Percentiles rank a stretch among this genome's conserved stretches.
These are phyloP conservation scores for Pleoardoris graminearum DNA, from an alignment of 2,329 filamentous ascomycete genomes.

Conservation along the genomic window DNA sequence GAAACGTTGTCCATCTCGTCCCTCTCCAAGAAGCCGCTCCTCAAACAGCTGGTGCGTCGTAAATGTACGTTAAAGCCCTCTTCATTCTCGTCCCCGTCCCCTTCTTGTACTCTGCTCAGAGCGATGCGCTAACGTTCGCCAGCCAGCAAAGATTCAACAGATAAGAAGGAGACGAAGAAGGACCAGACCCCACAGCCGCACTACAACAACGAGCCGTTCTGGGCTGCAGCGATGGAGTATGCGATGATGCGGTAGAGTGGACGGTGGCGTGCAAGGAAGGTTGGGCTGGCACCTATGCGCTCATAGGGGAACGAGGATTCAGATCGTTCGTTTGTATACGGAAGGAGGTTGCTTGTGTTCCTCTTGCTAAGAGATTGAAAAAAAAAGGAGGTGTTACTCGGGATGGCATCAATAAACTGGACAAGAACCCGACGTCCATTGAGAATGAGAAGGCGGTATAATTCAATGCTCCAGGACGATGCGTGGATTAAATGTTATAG, in stretches of 20 bases:
- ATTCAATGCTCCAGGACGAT: no score
- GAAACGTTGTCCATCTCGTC: neutral
- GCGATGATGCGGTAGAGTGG: slow-evolving; percentile 1
- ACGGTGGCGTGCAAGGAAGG: neutral
- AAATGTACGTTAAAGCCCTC: slow-evolving; percentile 2
- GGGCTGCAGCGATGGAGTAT: slow-evolving; percentile 1
- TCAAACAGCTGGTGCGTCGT: neutral
- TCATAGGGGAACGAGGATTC: neutral
- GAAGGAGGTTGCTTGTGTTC: no score
- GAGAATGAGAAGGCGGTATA: no score
- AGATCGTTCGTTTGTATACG: no score
- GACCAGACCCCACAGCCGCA: neutral
- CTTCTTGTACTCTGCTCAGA: neutral
- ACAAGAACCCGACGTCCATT: no score
- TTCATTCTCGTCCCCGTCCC: neutral
- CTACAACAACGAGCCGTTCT: slow-evolving; percentile 4
- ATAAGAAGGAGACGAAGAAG: neutral
- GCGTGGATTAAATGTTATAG: no score
- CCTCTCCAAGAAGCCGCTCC: slow-evolving; percentile 7
- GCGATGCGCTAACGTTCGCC: neutral
- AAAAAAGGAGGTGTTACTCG: no score
- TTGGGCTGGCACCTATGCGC: slow-evolving; percentile 3
- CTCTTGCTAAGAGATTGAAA: no score
- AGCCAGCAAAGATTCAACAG: neutral
- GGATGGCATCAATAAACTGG: no score